Conservation (phyloP, 371 early-diverging fungal species). For the Mortierella sp. region DNA sequence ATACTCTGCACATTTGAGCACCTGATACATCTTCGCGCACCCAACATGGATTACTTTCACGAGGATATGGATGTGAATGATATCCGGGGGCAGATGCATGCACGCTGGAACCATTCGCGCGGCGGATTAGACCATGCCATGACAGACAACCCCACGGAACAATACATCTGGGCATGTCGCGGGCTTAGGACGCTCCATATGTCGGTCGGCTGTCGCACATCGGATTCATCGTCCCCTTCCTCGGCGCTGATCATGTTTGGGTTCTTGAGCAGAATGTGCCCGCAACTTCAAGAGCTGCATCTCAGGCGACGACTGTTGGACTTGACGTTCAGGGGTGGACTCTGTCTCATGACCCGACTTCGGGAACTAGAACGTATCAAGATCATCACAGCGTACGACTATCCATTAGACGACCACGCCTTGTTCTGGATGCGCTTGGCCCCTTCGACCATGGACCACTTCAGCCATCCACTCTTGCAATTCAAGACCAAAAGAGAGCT, state of each 20-base stretch:
- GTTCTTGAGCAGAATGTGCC: conserved; percentile 14
- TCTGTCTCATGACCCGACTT: conserved; percentile 20
- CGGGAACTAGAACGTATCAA: conserved; percentile 9
- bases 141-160: not conserved
- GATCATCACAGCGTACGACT: not conserved
- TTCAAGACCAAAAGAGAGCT: not conserved
- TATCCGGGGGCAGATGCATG: not conserved
- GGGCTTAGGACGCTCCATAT: conserved; percentile 19
- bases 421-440: conserved; percentile 7
- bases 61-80: conserved; percentile 20
- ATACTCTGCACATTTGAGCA: conserved; percentile 13
- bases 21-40: conserved; percentile 9
- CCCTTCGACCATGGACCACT: not conserved
- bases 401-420: not conserved
- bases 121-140: not conserved
- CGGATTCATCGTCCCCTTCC: not conserved
- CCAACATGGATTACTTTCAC: not conserved
- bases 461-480: not conserved
- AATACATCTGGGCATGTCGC: conserved; percentile 18
- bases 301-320: not conserved
- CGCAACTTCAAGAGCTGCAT: conserved; percentile 6
- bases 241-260: conserved; percentile 18
- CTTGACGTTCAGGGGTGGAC: conserved; percentile 9
- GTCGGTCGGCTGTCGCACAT: not conserved
- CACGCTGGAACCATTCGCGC: not conserved